Conservation (phyloP, 768 basidiomycete genomes). For the Russula griseocarnosa region DNA sequence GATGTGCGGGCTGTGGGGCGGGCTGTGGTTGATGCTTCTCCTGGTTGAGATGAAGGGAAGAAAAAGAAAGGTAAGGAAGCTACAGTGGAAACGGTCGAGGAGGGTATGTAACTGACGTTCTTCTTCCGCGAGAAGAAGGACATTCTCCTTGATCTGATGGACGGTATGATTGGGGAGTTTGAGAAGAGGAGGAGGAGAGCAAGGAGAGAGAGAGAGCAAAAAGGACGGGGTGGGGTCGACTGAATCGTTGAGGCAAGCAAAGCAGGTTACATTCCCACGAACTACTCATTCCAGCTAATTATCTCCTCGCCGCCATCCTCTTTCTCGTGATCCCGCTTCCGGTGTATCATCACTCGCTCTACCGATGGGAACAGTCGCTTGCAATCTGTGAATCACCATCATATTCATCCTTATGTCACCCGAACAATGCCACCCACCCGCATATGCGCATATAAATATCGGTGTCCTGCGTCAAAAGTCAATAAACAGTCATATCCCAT, state of each 20-base stretch:
- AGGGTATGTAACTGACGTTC: conserved; percentile 36
- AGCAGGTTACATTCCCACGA: neutral
- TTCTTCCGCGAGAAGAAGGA: conserved; percentile 93
- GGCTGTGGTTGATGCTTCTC: conserved; percentile 26
- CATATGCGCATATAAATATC: conserved; percentile 72
- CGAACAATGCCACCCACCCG: conserved; percentile 39
- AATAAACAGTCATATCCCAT: neutral
- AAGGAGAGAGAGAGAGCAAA: conserved; percentile 11
- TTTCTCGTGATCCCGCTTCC: conserved; percentile 66
- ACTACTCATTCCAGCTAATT: conserved; percentile 63
- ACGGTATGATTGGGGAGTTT: conserved; percentile 55
- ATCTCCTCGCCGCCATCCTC: conserved; percentile 48
- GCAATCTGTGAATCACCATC: conserved; percentile 44
- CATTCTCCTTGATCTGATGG: conserved; percentile 69
- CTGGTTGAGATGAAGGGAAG: conserved; percentile 21
- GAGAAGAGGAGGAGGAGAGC: neutral
- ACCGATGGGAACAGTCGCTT: conserved; percentile 67
- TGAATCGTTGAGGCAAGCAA: neutral
- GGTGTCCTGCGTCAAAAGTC: conserved; percentile 50
- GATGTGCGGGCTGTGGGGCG: conserved; percentile 22
- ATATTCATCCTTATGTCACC: neutral
- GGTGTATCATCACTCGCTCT: conserved; percentile 64
- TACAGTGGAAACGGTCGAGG: conserved; percentile 11
- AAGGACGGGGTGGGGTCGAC: neutral
- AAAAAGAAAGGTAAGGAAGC: conserved; percentile 2